Base-by-base conservation (phyloP, 2,329 filamentous ascomycete genomes). In the Hypoxylon sp. region DNA sequence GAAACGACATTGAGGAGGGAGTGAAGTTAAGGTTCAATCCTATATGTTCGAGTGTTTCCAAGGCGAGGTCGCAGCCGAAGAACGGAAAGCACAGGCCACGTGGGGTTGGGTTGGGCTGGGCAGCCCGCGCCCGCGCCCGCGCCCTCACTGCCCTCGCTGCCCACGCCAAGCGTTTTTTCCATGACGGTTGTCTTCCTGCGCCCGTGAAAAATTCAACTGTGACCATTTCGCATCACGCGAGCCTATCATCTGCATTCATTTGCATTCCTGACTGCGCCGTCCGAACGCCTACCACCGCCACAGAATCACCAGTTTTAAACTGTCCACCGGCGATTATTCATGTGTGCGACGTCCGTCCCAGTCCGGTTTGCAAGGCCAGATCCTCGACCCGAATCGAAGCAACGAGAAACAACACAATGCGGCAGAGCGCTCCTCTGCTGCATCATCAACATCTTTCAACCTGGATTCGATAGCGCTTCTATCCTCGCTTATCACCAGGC, bases 391-490 rank as follows among this genome's bases (percentile, higher is more conserved):
- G 50, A 61, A 67, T 54, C 66, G 61, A 64, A 66, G 37, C 62
- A 58, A 54, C 56, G 40, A 69, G 66, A 66, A 61, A 51, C 54
- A 66, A 17, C 63, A 84, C 79, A 76, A 89, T 90, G 88, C 85
- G 83, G 88, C 83, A 84, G 86, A 86, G 84, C 81, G 77, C 72
- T 75, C 79, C 86, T 88, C 87, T 85, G 84, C 85, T 83, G 85
- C 85, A 84, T 80, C 79, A 77, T 73, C 79, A 75, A 76, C 75
- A 71, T 75, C 76, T 74, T 80, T 84, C 85, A 88, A 81, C 79
- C 85, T 89, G 87, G 88, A 89, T 86, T 79, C 85, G 77, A 81
- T 85, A 86, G 79, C 82, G 62, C 74, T 75, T 71, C 74, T 79
- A 68, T 74, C 80, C 71, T 76, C 78, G 69, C 75, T 80, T 69